These are phyloP conservation scores for Penicillium flavigenum DNA, from an alignment of 495 filamentous ascomycete genomes.

Conservation along the genomic window DNA sequence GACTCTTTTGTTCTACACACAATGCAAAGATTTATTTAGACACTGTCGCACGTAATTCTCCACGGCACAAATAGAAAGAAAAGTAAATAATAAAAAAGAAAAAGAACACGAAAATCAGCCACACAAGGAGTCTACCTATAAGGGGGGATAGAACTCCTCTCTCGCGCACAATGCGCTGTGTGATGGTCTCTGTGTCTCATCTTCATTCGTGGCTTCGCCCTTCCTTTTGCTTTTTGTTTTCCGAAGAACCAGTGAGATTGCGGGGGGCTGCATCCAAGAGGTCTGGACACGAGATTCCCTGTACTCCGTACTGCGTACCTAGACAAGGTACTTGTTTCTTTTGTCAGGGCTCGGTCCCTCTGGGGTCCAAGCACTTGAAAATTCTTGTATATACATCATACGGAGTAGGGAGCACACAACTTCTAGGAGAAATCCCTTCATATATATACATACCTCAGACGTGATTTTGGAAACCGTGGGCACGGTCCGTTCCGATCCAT, in stretches of 20 bases:
- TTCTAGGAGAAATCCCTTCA: neutral
- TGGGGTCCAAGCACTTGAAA: constrained; percentile 4
- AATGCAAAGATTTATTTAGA: neutral
- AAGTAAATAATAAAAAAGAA: neutral
- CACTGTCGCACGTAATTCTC: neutral
- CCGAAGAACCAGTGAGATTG: constrained; percentile 12
- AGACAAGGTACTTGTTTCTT: neutral
- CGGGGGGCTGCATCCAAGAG: constrained; percentile 3
- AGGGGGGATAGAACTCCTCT: neutral
- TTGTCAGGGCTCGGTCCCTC: constrained; percentile 7
- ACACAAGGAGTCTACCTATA: neutral
- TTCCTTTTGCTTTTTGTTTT: constrained; percentile 2
- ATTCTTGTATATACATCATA: neutral
- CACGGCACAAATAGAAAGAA: neutral
- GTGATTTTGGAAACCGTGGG: constrained; percentile 1
- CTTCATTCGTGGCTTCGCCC: constrained; percentile 11
- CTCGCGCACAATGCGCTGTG: constrained; percentile 1
- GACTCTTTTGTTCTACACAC: constrained; percentile 6
- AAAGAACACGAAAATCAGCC: neutral
- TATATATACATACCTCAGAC: neutral
- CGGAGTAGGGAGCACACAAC: neutral
- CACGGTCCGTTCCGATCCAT: constrained; percentile 12
- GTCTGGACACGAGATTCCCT: constrained; percentile 13
- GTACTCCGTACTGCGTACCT: neutral
- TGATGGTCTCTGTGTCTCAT: constrained; percentile 10